Evolutionary conservation across 768 basidiomycete genomes (phyloP).

Genomic region (Piloderma croceum): DNA sequence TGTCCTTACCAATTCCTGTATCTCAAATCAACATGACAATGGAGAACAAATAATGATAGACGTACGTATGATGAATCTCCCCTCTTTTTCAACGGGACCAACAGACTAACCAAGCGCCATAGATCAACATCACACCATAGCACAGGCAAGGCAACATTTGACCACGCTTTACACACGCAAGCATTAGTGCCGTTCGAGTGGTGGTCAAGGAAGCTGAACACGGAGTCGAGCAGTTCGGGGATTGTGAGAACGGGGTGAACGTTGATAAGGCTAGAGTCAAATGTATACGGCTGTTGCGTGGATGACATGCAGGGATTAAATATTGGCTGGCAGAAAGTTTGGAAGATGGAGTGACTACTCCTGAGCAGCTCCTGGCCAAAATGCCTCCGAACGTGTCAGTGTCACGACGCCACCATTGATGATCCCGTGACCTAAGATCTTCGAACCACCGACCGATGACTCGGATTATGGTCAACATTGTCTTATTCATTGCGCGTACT

Average conservation of each 20-base stretch:
- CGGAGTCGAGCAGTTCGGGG: conserved; percentile 54
- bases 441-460: too few relatives aligned
- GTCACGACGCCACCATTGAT: too few relatives aligned
- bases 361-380: too few relatives aligned
- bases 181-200: conserved; percentile 40
- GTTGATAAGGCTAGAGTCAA: too few relatives aligned
- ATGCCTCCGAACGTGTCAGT: too few relatives aligned
- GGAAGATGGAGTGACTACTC: too few relatives aligned
- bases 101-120: conserved; percentile 39
- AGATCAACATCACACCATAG: conserved; percentile 55
- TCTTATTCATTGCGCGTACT: too few relatives aligned
- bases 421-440: too few relatives aligned
- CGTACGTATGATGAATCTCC: conserved; percentile 23
- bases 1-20: conserved; percentile 36
- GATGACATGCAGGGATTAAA: too few relatives aligned
- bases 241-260: conserved; percentile 41
- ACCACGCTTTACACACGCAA: conserved; percentile 55
- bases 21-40: not conserved
- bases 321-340: too few relatives aligned
- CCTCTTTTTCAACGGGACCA: conserved; percentile 37
- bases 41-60: not conserved
- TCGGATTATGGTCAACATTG: too few relatives aligned
- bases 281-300: too few relatives aligned
- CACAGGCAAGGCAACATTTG: conserved; percentile 48
- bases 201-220: conserved; percentile 45